phyloP scores from a whole-genome alignment of 2,329 filamentous ascomycete genomes.

The Claviceps fusiformis region DNA sequence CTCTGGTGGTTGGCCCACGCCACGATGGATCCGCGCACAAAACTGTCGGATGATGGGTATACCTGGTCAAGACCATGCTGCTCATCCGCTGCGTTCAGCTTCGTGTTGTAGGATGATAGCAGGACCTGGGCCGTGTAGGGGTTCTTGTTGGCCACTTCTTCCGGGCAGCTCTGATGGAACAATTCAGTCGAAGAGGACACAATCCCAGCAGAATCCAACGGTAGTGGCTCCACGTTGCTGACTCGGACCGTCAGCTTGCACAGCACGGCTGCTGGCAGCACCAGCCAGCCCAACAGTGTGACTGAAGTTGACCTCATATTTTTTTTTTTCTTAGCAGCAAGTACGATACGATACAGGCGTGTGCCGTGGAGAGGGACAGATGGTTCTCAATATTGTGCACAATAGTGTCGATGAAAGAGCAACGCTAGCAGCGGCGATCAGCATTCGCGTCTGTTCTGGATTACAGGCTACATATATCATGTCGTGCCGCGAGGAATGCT shows the following conservation, averaged over 20 bases:
- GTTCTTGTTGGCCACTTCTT: constrained; percentile 14
- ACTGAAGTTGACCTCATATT: neutral
- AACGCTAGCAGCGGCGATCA: neutral
- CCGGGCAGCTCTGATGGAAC: constrained; percentile 19
- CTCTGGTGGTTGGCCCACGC: constrained; percentile 38
- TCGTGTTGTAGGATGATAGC: constrained; percentile 16
- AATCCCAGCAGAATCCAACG: constrained; percentile 9
- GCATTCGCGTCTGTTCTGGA: neutral
- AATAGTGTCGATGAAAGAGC: neutral
- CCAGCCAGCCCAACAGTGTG: neutral
- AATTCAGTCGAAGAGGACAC: constrained; percentile 18
- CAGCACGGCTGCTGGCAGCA: constrained; percentile 2
- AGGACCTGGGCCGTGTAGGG: constrained; percentile 14
- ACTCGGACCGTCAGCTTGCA: constrained; percentile 13
- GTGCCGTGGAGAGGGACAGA: neutral
- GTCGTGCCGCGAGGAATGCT: neutral
- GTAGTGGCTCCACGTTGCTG: constrained; percentile 14
- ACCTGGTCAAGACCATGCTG: constrained; percentile 8
- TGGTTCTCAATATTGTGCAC: neutral
- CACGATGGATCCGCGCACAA: constrained; percentile 30
- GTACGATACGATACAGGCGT: neutral
- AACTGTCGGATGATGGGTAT: constrained; percentile 23
- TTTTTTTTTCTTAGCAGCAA: neutral
- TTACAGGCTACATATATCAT: neutral
- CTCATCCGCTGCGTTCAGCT: constrained; percentile 8